Conservation (phyloP, 305 asterid genomes). For the Fraxinus angustifolia region DNA sequence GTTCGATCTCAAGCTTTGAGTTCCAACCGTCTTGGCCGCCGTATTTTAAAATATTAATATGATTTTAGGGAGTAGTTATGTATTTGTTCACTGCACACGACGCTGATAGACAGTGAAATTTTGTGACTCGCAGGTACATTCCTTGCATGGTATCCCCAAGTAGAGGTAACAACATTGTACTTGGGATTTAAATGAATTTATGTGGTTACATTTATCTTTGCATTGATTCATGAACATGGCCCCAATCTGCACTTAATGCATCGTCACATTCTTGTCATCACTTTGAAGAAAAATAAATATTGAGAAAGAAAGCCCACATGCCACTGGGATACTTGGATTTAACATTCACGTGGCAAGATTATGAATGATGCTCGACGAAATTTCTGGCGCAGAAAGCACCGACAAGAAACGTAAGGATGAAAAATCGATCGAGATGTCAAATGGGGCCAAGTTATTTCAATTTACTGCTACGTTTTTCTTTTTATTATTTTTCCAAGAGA, state of each 20-base stretch:
- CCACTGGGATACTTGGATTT: not conserved
- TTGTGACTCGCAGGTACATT: not conserved
- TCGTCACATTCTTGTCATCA: not conserved
- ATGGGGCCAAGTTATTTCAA: not conserved
- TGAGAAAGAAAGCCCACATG: not conserved
- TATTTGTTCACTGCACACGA: not conserved
- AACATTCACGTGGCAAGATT: constrained; percentile 4
- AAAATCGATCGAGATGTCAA: not conserved
- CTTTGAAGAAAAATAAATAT: not conserved
- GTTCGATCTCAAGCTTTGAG: not conserved
- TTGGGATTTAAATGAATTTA: not conserved
- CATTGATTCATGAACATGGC: not conserved
- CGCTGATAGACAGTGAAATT: not conserved
- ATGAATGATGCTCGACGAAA: constrained; percentile 1
- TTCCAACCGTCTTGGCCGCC: not conserved
- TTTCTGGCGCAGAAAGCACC: not conserved
- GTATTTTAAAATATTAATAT: not conserved
- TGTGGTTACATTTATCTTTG: not conserved
- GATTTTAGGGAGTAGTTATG: not conserved
- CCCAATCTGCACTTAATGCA: not conserved
- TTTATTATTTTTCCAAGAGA: not conserved
- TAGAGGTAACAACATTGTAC: not conserved
- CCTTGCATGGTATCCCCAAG: not conserved
- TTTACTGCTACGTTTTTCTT: not conserved
- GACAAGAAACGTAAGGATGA: not conserved